These are phyloP conservation scores for Coleophoma eucalyptorum DNA, from an alignment of 2,329 filamentous ascomycete genomes.

Conservation along the genomic window DNA sequence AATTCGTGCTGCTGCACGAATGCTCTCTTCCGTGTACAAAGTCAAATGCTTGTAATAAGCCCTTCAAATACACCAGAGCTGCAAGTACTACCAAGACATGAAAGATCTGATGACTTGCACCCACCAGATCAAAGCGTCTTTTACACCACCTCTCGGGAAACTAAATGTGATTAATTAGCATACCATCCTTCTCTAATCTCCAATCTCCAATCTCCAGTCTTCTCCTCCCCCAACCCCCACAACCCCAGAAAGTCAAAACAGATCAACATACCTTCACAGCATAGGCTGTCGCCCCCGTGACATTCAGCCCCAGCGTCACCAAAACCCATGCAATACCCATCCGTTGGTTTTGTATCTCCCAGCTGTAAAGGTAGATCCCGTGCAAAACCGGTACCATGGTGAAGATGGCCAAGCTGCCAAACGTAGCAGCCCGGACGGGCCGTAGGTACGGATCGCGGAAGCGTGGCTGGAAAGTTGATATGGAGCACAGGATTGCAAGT, in stretches of 20 bases:
- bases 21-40: constrained; percentile 21
- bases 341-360: constrained; percentile 29
- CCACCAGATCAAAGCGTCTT: constrained; percentile 39
- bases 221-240: too few relatives aligned
- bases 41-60: constrained; percentile 33
- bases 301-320: constrained; percentile 33
- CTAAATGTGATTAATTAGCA: constrained; percentile 16
- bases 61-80: constrained; percentile 31
- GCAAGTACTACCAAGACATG: constrained; percentile 42
- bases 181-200: too few relatives aligned
- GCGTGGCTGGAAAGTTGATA: constrained; percentile 31
- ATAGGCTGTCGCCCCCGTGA: constrained; percentile 34
- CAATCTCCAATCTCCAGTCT: too few relatives aligned
- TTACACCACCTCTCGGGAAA: constrained; percentile 41
- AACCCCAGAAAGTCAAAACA: background rate
- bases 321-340: constrained; percentile 37
- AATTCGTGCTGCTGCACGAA: background rate
- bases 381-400: constrained; percentile 37
- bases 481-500: constrained; percentile 33
- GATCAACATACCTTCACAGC: constrained; percentile 27
- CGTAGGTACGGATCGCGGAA: constrained; percentile 34
- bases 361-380: constrained; percentile 29
- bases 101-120: constrained; percentile 45
- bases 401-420: constrained; percentile 35
- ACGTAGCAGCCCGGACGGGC: constrained; percentile 35